A percentile compares a stretch with the other conserved stretches of the same genome.
Conservation (phyloP, 306 rosid genomes). For the Fragaria nilgerrensis region DNA sequence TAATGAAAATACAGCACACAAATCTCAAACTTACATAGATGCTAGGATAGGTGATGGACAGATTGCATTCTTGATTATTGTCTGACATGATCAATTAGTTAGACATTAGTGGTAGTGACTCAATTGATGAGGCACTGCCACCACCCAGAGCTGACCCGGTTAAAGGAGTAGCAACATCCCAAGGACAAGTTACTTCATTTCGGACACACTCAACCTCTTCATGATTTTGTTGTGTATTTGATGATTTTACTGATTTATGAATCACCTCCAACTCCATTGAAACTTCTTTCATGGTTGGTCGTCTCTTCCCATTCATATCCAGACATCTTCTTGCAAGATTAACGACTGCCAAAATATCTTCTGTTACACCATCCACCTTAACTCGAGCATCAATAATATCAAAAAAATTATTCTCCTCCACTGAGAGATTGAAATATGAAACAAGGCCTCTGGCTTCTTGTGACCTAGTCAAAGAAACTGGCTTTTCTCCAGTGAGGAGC, state of each 20-base stretch:
- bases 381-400: slow-evolving; percentile 18
- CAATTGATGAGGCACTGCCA: neutral
- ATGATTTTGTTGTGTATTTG: neutral
- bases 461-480: slow-evolving; percentile 1
- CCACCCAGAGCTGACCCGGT: neutral
- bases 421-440: neutral
- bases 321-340: slow-evolving; percentile 15
- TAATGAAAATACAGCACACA: neutral
- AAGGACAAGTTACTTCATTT: slow-evolving; percentile 1
- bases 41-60: neutral
- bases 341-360: neutral
- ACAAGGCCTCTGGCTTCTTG: slow-evolving; percentile 13
- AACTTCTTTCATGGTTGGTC: slow-evolving; percentile 25
- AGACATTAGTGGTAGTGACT: neutral
- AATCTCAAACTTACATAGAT: neutral
- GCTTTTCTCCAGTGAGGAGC: slow-evolving; percentile 25
- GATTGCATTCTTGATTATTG: neutral
- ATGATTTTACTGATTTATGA: neutral
- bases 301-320: slow-evolving; percentile 13
- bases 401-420: slow-evolving; percentile 6
- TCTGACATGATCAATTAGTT: neutral
- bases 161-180: neutral
- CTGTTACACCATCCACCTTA: neutral
- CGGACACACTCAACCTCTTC: slow-evolving; percentile 15
- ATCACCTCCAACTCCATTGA: slow-evolving; percentile 27